A percentile compares a stretch with the other conserved stretches of the same genome.
phyloP scores from a whole-genome alignment of 345 rosid genomes.

The Aurinia saxatilis region DNA sequence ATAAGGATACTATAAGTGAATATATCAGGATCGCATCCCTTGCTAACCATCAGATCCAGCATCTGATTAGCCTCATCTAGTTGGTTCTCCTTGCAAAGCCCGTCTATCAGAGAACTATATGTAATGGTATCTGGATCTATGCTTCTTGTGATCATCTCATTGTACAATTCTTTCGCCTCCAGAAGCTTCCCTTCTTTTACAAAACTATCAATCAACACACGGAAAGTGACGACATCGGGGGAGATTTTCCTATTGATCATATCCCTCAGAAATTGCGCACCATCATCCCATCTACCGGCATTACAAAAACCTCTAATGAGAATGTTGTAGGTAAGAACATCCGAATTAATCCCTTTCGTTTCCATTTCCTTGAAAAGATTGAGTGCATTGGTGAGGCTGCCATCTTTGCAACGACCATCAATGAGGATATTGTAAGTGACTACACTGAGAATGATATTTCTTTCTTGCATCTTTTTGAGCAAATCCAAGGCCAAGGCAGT shows the following conservation, averaged over 20 bases:
- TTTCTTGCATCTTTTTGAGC: too few relatives aligned
- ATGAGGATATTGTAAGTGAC: too few relatives aligned
- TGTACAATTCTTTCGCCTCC: neutral
- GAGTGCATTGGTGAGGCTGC: too few relatives aligned
- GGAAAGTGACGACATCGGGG: neutral
- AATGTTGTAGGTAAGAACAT: neutral
- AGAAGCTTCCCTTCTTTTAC: conserved; percentile 6
- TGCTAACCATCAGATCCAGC: too few relatives aligned
- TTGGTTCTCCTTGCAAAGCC: conserved; percentile 4
- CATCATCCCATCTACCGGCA: neutral
- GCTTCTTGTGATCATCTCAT: conserved; percentile 2
- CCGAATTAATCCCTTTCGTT: neutral
- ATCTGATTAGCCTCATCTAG: too few relatives aligned
- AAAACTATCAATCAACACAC: neutral
- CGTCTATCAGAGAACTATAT: conserved; percentile 20
- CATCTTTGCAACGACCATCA: too few relatives aligned
- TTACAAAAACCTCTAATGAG: neutral
- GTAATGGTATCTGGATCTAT: conserved; percentile 7
- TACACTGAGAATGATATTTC: too few relatives aligned
- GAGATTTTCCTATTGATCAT: neutral
- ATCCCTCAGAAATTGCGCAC: neutral
- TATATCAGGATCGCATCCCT: too few relatives aligned
- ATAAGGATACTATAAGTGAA: too few relatives aligned
- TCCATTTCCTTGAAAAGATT: neutral
- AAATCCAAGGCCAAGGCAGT: too few relatives aligned